These are phyloP conservation scores for Yarrowia alimentaria DNA, from an alignment of 805 yeast species.

Conservation along the genomic window DNA sequence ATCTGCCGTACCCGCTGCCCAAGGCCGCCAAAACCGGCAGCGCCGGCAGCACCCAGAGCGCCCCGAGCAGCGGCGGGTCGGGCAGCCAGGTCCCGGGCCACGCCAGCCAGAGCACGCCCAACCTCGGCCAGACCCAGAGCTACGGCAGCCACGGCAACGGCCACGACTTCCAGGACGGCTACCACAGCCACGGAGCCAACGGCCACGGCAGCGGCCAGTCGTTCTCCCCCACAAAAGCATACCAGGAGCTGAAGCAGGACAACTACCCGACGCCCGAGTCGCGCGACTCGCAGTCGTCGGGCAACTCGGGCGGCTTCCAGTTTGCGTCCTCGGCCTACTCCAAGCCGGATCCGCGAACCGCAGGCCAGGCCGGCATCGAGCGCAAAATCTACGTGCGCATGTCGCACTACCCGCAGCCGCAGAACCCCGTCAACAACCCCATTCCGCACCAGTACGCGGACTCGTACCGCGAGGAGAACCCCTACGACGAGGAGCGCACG, in stretches of 20 bases:
- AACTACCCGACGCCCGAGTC: too few species aligned
- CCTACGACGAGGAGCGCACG: constrained; percentile 19
- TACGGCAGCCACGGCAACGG: constrained; percentile 3
- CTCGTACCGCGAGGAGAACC: constrained; percentile 13
- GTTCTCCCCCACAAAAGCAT: constrained; percentile 1
- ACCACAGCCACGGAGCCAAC: constrained; percentile 6
- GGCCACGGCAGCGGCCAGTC: constrained; percentile 6
- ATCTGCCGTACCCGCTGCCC: constrained; percentile 25
- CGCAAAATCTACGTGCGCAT: constrained; percentile 24
- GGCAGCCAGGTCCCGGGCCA: too few species aligned
- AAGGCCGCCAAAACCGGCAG: constrained; percentile 8
- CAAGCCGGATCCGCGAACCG: not conserved
- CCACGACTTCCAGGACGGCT: not conserved
- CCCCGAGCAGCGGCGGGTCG: too few species aligned
- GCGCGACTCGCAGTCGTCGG: constrained; percentile 11
- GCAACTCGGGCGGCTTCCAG: constrained; percentile 2
- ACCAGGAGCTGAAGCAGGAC: not conserved
- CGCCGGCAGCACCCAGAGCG: too few species aligned
- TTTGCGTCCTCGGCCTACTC: constrained; percentile 8
- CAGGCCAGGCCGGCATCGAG: constrained; percentile 7
- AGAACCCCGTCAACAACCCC: constrained; percentile 16
- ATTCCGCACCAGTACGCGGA: constrained; percentile 23
- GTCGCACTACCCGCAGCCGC: constrained; percentile 24
- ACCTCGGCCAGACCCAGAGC: too few species aligned
- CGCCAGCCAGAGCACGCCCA: constrained; percentile 17